Conservation (phyloP, 1,139 yeast genomes). For the Candida gigantensis region DNA sequence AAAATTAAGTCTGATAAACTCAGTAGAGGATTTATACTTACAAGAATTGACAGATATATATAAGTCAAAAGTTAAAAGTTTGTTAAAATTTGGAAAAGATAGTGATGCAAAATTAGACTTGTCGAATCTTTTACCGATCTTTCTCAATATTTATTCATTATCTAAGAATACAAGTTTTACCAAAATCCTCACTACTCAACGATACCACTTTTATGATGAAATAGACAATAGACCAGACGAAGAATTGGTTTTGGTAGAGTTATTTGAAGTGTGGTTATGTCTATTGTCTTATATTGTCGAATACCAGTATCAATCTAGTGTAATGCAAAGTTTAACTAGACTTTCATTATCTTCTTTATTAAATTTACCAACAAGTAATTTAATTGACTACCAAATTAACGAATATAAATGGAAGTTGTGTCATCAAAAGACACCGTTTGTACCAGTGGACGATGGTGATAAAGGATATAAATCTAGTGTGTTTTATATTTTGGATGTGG, state of each 20-base stretch:
- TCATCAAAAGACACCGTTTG: constrained; percentile 39
- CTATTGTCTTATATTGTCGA: constrained; percentile 39
- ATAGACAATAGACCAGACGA: constrained; percentile 20
- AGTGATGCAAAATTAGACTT: constrained; percentile 18
- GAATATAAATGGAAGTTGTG: constrained; percentile 46
- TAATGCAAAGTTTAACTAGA: constrained; percentile 25
- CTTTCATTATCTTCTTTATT: constrained; percentile 26
- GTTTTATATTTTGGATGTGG: constrained; percentile 40
- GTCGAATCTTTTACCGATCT: constrained; percentile 25
- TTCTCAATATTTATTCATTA: constrained; percentile 7
- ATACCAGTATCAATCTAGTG: constrained; percentile 33
- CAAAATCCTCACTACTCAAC: constrained; percentile 20
- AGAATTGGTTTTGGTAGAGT: constrained; percentile 21
- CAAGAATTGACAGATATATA: constrained; percentile 22
- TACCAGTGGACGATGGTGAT: constrained; percentile 28
- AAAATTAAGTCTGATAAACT: constrained; percentile 7
- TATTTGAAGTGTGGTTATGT: constrained; percentile 39
- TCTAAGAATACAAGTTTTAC: constrained; percentile 25
- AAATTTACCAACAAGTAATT: constrained; percentile 20
- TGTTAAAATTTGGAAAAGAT: too few species aligned
- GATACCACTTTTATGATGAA: constrained; percentile 13
- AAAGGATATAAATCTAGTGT: constrained; percentile 31
- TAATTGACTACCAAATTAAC: constrained; percentile 28
- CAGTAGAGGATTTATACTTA: constrained; percentile 19
- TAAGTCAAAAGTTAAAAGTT: constrained; percentile 16